These are phyloP conservation scores for Ganoderma boninense DNA, from an alignment of 1,284 basidiomycete species.

Conservation along the genomic window DNA sequence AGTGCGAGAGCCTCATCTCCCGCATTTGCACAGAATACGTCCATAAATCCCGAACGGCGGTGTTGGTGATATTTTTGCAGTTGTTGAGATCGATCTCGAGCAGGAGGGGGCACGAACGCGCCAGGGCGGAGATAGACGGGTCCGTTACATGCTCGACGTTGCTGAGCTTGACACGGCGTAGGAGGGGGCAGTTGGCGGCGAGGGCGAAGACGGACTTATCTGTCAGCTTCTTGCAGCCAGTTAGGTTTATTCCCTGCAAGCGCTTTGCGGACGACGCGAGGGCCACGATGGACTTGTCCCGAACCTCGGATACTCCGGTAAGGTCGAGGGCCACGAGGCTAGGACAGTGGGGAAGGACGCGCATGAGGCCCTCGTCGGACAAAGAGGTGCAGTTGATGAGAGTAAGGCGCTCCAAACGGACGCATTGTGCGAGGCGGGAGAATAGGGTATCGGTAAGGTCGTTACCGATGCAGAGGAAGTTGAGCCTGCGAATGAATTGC, in stretches of 20 bases:
- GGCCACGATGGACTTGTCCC: constrained; percentile 75
- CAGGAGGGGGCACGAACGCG: constrained; percentile 85
- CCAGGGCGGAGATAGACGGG: constrained; percentile 80
- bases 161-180: constrained; percentile 91
- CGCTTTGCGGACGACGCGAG: constrained; percentile 78
- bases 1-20: constrained; percentile 89
- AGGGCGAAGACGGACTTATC: constrained; percentile 83
- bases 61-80: constrained; percentile 83
- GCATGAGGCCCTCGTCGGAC: constrained; percentile 71
- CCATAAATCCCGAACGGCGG: constrained; percentile 88
- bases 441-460: constrained; percentile 86
- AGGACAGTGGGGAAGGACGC: constrained; percentile 75
- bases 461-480: constrained; percentile 80
- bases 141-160: constrained; percentile 84
- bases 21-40: constrained; percentile 83
- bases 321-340: constrained; percentile 92
- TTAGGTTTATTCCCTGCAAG: constrained; percentile 93
- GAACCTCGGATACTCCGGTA: constrained; percentile 75
- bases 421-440: constrained; percentile 77
- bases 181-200: constrained; percentile 76
- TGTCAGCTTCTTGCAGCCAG: constrained; percentile 85
- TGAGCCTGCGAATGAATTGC: constrained; percentile 89
- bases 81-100: constrained; percentile 95
- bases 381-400: constrained; percentile 86
- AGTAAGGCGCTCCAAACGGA: constrained; percentile 90